Evolutionary conservation across 306 rosid species (phyloP).

Genomic region (Pyrus communis): DNA sequence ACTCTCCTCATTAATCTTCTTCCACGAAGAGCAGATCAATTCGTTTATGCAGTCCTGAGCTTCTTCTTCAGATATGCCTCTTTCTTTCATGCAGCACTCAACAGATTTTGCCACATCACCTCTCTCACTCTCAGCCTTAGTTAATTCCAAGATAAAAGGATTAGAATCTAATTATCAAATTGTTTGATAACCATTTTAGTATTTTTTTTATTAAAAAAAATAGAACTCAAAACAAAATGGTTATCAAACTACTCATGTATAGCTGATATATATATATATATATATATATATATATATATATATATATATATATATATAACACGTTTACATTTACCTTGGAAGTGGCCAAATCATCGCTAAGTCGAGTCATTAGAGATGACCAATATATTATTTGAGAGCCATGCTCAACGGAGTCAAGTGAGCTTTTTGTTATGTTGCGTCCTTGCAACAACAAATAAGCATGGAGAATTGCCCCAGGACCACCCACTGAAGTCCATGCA

Average conservation of each 20-base stretch:
- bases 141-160: neutral
- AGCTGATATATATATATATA: too few relatives aligned
- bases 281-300: too few relatives aligned
- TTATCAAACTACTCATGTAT: too few relatives aligned
- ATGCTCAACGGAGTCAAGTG: neutral
- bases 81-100: conserved; percentile 19
- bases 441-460: conserved; percentile 7
- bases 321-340: conserved; percentile 5
- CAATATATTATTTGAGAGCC: conserved; percentile 15
- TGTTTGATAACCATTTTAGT: too few relatives aligned
- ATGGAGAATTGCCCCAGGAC: conserved; percentile 20
- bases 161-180: too few relatives aligned
- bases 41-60: conserved; percentile 1
- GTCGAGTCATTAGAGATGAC: conserved; percentile 16
- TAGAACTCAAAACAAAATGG: too few relatives aligned
- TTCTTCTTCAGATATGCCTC: conserved; percentile 17
- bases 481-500: conserved; percentile 21
- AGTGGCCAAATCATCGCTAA: conserved; percentile 27
- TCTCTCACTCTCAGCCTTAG: conserved; percentile 27
- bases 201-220: too few relatives aligned
- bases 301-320: too few relatives aligned
- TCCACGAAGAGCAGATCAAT: conserved; percentile 11
- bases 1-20: conserved; percentile 12
- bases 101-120: conserved; percentile 25
- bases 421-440: neutral